Percentiles rank a stretch among this genome's conserved stretches.
These are phyloP conservation scores for Diaporthe humulicola DNA, from an alignment of 2,329 filamentous ascomycete species.

Conservation along the genomic window DNA sequence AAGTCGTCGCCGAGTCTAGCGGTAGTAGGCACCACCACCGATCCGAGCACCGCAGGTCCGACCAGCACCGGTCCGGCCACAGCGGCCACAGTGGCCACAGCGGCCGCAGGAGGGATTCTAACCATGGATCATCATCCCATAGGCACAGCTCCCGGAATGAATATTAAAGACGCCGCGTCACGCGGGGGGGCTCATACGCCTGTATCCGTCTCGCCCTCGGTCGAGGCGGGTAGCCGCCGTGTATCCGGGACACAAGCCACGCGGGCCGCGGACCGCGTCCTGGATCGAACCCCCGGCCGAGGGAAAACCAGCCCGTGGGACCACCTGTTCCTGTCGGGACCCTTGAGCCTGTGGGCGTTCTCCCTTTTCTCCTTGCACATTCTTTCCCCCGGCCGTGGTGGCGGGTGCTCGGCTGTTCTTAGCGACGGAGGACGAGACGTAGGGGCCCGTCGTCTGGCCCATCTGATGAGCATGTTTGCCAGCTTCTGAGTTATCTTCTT, in stretches of 20 bases:
- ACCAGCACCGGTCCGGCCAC: not conserved
- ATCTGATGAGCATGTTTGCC: not conserved
- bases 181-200: not conserved
- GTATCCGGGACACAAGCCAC: constrained; percentile 3
- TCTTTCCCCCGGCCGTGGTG: not conserved
- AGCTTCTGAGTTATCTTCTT: not conserved
- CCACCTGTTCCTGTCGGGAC: not conserved
- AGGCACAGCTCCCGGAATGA: not conserved
- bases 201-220: not conserved
- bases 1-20: constrained; percentile 5
- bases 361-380: not conserved
- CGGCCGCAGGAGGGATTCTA: not conserved
- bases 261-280: constrained; percentile 6
- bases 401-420: constrained; percentile 3
- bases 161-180: not conserved
- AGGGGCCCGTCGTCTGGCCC: not conserved
- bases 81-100: too few species aligned
- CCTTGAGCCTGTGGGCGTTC: not conserved
- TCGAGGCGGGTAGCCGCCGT: not conserved
- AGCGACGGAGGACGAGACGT: not conserved
- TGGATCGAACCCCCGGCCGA: not conserved
- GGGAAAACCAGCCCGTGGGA: not conserved
- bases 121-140: not conserved
- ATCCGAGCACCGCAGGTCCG: not conserved
- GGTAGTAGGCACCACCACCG: not conserved